These are phyloP conservation scores for Penicillium robsamsonii DNA, from an alignment of 495 filamentous ascomycete genomes.

Conservation along the genomic window DNA sequence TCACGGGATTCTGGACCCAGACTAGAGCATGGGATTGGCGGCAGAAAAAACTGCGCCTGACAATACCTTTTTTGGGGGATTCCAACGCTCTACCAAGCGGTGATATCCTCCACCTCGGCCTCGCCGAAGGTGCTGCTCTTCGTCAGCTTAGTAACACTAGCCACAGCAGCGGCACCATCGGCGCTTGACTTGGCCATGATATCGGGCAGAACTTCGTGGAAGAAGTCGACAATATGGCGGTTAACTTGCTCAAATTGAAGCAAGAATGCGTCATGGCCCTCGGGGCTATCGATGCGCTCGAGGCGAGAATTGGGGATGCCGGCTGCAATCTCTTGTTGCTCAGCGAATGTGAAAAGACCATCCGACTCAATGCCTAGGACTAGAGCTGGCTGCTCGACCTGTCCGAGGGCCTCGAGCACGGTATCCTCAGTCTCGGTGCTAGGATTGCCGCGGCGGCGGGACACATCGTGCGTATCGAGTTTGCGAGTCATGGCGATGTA, in stretches of 20 bases:
- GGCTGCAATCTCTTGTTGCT: slow-evolving; percentile 86
- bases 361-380: slow-evolving; percentile 93
- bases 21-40: slow-evolving; percentile 34
- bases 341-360: slow-evolving; percentile 92
- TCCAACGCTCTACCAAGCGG: slow-evolving; percentile 69
- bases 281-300: slow-evolving; percentile 83
- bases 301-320: slow-evolving; percentile 76
- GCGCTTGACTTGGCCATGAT: slow-evolving; percentile 67
- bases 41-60: slow-evolving; percentile 31
- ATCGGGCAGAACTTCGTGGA: slow-evolving; percentile 77
- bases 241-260: slow-evolving; percentile 98
- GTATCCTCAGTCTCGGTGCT: slow-evolving; percentile 44
- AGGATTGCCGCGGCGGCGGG: slow-evolving; percentile 58
- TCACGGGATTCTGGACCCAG: slow-evolving; percentile 12
- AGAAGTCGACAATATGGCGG: slow-evolving; percentile 76
- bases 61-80: neutral
- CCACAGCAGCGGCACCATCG: slow-evolving; percentile 36
- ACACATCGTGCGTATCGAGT: slow-evolving; percentile 96
- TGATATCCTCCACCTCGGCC: slow-evolving; percentile 95
- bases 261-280: slow-evolving; percentile 95
- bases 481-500: slow-evolving; percentile 99
- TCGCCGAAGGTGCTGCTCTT: slow-evolving; percentile 91
- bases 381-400: slow-evolving; percentile 82
- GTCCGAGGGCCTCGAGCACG: slow-evolving; percentile 68
- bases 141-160: slow-evolving; percentile 49